phyloP scores from a whole-genome alignment of 2,329 filamentous ascomycete species.

The Mariannaea elegans region DNA sequence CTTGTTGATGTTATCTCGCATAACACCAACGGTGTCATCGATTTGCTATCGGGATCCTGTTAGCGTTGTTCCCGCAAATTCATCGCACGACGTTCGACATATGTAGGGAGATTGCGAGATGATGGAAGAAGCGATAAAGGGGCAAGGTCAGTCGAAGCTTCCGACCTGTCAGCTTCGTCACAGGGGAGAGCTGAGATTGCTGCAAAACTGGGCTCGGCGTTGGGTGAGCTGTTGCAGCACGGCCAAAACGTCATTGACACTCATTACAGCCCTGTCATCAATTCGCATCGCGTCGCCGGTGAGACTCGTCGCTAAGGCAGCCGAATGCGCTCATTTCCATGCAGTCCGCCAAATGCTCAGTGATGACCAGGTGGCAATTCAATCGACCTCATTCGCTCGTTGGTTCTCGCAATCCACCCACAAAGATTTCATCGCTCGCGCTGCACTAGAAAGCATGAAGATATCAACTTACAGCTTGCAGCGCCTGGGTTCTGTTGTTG shows the following conservation, averaged over 20 bases:
- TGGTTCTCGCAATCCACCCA: slow-evolving; percentile 29
- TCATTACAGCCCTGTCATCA: not conserved
- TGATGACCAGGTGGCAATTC: slow-evolving; percentile 22
- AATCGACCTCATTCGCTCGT: slow-evolving; percentile 20
- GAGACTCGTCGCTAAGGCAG: not conserved
- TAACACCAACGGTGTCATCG: slow-evolving; percentile 91
- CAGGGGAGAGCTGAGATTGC: not conserved
- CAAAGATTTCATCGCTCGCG: slow-evolving; percentile 23
- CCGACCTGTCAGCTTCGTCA: not conserved
- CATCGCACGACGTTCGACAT: not conserved
- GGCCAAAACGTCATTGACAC: not conserved
- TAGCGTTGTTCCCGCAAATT: slow-evolving; percentile 20
- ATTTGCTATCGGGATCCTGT: slow-evolving; percentile 76
- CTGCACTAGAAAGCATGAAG: slow-evolving; percentile 24
- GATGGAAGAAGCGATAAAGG: not conserved
- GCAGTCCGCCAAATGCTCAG: slow-evolving; percentile 2
- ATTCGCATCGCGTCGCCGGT: slow-evolving; percentile 1
- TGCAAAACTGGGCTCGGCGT: not conserved
- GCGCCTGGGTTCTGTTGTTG: slow-evolving; percentile 66
- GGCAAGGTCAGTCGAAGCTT: not conserved
- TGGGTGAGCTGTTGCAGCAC: slow-evolving; percentile 6
- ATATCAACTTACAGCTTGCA: slow-evolving; percentile 79
- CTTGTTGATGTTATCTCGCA: slow-evolving; percentile 98
- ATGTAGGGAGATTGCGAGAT: slow-evolving; percentile 8
- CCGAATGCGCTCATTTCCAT: slow-evolving; percentile 10